Base-by-base conservation (phyloP, 148 eudicot species). In the Suaeda aralocaspica region DNA sequence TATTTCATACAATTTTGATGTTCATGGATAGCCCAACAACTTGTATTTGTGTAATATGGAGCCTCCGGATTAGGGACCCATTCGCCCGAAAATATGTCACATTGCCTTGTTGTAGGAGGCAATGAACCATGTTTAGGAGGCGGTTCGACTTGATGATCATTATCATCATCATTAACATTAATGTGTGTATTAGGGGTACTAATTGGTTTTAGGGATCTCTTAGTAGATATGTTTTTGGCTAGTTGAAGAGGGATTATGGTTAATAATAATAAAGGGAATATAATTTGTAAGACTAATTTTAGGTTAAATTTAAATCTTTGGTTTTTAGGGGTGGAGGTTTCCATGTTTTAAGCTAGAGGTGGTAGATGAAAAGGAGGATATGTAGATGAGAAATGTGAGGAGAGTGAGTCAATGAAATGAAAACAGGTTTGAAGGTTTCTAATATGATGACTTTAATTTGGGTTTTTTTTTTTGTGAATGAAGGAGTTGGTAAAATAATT, bases 11-110 rank as follows among this genome's bases (percentile, higher is more conserved):
- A 84, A 39, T 84, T 82, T 62, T 82, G 85, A 46, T 84, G 85
- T 61, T 82, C 83, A 53, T 84, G 85, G 50, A 84, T 84, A 0
- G 82, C 85, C 80, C 83, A 72, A 71, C 88, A 84, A 9, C 76
- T 79, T 0, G 62, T 59, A 14, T 82, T 80, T 44, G 85, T 82
- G 64, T 84, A 84, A 46, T 79, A 82, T 16, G 88, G 88, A 16
- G 70, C 89, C 13, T 85, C 82, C 26, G 84, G 80, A 30, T 85
- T 77, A 25, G 83, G 83, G 0, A 88, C 78, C 92, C 92, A 88
- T 31, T 85, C 86, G 5, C 92, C 92, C 28, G 78, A 71, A 59
- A 78, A 85, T 2, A 85, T 56, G 36, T 88, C 87, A 18, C 92
- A 87, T 56, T 81, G 59, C 24, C 60, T 58, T 4, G n/a, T 25